Percentiles rank a stretch among this genome's conserved stretches.
Evolutionary conservation across 306 rosid genomes (phyloP).

Genomic region (Betula pendula): DNA sequence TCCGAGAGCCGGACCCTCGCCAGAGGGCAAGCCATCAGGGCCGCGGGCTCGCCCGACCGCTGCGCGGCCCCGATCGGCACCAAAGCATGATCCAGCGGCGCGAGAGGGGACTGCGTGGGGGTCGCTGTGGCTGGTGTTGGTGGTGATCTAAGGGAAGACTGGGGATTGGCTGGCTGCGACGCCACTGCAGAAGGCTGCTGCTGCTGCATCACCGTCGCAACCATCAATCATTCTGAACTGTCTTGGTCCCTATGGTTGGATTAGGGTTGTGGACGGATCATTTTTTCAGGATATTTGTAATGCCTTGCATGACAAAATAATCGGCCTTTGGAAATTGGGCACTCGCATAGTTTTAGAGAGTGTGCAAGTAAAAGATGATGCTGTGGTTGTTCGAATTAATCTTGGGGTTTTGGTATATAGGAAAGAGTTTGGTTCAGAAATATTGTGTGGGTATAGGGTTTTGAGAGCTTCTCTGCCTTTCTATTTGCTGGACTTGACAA

Average conservation of each 20-base stretch:
- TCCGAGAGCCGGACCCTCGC: slow-evolving; percentile 78
- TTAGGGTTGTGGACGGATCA: neutral
- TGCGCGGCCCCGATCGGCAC: slow-evolving; percentile 46
- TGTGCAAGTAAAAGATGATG: neutral
- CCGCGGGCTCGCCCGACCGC: slow-evolving; percentile 44
- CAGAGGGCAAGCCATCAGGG: slow-evolving; percentile 42
- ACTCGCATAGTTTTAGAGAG: neutral
- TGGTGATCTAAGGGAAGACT: slow-evolving; percentile 73
- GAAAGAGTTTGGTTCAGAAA: neutral
- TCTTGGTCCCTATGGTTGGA: neutral
- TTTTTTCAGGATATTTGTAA: neutral
- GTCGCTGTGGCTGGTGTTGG: slow-evolving; percentile 36
- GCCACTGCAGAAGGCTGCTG: slow-evolving; percentile 71
- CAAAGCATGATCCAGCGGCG: slow-evolving; percentile 46
- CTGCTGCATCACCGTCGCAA: slow-evolving; percentile 61
- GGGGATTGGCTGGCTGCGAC: slow-evolving; percentile 58
- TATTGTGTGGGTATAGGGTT: neutral
- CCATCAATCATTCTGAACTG: slow-evolving; percentile 80
- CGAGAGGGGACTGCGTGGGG: slow-evolving; percentile 36
- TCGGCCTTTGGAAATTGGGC: neutral
- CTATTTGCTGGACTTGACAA: neutral
- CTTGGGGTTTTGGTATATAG: neutral
- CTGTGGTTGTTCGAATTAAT: neutral
- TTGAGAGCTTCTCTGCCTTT: neutral
- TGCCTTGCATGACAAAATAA: neutral